Evolutionary conservation across 148 eudicot genomes (phyloP), one percentile per base, ranked within the genome.

Genomic region (Fallopia convolvulus): DNA sequence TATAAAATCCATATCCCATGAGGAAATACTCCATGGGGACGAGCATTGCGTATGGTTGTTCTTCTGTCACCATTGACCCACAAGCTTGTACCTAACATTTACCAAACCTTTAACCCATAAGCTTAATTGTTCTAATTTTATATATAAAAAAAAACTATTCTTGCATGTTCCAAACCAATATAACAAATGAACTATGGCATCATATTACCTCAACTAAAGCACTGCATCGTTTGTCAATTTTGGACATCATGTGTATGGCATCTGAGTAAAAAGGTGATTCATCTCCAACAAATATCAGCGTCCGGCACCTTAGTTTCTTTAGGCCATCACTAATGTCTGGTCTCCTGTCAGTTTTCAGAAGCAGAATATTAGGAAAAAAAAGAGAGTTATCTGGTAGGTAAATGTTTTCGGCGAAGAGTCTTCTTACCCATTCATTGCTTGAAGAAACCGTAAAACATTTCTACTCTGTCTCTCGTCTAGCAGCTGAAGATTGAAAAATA

Each of bases 1-100:
- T 75, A 70, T 85, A 88, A 56, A 96, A 75, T 33, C 99, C 99
- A 33, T 89, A 96, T 0, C 98, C 98, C 97, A 89, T 93, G 0
- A 96, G 88, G 73, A 96, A 96, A 82, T 90, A 91, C 81, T 93
- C 97, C 89, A 93, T 72, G 0, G 99, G 97, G 76, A 93, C 85
- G 61, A 96, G 71, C 95, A 96, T 96, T 53, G 98, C 99, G 70
- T 90, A 97, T 2, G 99, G 98, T 76, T 96, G 98, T 87, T 96
- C 99, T 73, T 96, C 94, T 46, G 98, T 96, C 74, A 96, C 98
- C 94, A 96, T 84, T 75, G 99, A 96, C 77, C 99, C 98, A 75
- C 99, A 96, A 63, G 83, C 82, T 77, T 90, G 98, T 32, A 96
- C 99, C 99, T 96, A 82, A 26, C 30, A 26, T 26, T 26, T 26